phyloP scores from a whole-genome alignment of 805 yeast species.

The Myxozyma neotropica region DNA sequence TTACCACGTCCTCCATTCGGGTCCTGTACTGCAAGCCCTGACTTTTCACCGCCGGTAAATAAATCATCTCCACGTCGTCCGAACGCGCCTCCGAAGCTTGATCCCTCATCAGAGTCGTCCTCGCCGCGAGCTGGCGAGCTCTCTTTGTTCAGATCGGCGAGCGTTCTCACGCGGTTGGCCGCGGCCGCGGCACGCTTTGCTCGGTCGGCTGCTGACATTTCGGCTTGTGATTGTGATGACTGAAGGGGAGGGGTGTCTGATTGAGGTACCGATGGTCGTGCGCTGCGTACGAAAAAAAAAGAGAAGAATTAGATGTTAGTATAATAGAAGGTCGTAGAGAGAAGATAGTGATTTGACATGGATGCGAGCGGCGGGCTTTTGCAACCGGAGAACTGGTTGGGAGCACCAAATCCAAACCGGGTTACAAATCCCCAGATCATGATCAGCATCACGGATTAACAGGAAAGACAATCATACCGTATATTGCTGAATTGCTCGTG shows the following conservation, averaged over 20 bases:
- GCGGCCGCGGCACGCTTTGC: constrained; percentile 29
- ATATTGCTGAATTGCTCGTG: too few species aligned
- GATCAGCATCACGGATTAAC: too few species aligned
- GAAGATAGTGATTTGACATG: neutral
- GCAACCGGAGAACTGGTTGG: too few species aligned
- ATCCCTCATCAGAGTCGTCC: constrained; percentile 36
- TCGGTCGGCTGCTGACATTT: constrained; percentile 19
- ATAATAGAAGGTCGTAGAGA: neutral
- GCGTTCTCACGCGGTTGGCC: constrained; percentile 25
- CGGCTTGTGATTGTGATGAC: neutral
- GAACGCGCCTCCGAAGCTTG: constrained; percentile 13
- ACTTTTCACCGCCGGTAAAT: constrained; percentile 68
- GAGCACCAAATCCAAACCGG: too few species aligned
- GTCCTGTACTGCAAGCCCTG: constrained; percentile 75
- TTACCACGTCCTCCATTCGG: constrained; percentile 48
- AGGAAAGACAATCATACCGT: too few species aligned
- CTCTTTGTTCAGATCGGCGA: constrained; percentile 27
- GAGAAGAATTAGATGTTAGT: neutral
- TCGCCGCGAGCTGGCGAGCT: constrained; percentile 10
- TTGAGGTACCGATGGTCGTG: neutral
- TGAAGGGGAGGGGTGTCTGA: neutral
- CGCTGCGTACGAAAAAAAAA: neutral
- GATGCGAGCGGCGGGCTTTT: neutral
- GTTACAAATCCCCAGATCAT: too few species aligned
- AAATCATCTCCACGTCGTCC: constrained; percentile 43